Evolutionary conservation across 306 rosid genomes (phyloP).

Genomic region (Quercus cerris): DNA sequence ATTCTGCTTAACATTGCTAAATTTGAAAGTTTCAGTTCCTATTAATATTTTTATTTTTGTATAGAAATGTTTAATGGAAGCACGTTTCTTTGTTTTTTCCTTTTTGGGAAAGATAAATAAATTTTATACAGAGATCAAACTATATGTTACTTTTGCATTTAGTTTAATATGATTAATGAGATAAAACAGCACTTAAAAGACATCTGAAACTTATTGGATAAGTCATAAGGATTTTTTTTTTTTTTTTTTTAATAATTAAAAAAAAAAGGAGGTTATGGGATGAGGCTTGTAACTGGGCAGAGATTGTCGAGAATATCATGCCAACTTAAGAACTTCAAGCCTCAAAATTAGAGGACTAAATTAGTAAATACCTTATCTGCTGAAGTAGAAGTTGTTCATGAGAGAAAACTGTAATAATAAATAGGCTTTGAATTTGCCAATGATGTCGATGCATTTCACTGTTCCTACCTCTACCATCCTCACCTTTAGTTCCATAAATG

Average conservation of each 20-base stretch:
- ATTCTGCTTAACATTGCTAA: background rate
- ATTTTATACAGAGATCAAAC: background rate
- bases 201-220: background rate
- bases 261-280: background rate
- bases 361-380: constrained; percentile 7
- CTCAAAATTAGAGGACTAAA: constrained; percentile 1
- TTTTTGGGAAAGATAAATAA: background rate
- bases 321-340: background rate
- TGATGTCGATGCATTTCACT: background rate
- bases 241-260: background rate
- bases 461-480: background rate
- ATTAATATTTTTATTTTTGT: background rate
- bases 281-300: background rate
- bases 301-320: background rate
- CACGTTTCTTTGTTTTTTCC: background rate
- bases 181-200: background rate
- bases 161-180: background rate
- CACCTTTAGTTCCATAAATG: background rate
- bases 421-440: background rate
- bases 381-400: background rate
- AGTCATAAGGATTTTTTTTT: background rate
- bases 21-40: background rate
- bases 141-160: background rate
- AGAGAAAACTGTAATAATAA: background rate
- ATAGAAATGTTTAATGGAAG: background rate